Evolutionary conservation across 257 asterid species (phyloP), one percentile per base, ranked within the genome.

Genomic region (Oldenlandia corymbosa): DNA sequence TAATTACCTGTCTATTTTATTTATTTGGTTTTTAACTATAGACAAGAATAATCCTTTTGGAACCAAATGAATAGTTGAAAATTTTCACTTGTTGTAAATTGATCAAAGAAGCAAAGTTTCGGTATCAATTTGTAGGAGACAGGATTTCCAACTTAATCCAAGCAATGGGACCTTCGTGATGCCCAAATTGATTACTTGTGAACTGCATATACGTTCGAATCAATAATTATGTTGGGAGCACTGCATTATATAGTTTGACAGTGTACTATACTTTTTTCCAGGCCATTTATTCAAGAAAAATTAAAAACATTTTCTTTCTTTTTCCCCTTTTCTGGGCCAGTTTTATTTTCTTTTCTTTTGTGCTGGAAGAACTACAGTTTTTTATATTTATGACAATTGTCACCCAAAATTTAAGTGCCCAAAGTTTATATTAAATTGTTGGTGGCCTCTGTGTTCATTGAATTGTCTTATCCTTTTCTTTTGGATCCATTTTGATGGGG

Each of bases 381-480:
- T 20, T 10, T 23, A 43, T 1, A 37, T 21, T 10, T 12, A 21
- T 58, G 32, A 28, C 47, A 20, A 47, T 21, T 37, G 49, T 21
- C 31, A 20, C 63, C 5, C 39, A 18, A 26, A 18, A 58, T 58
- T 36, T 18, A 58, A 58, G 47, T 34, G 64, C 1, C 13, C 4
- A 13, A 21, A 36, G 5, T 20, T 55, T 11, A 36, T 20, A 20
- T 21, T 57, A 57, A 20, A 34, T 34, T 11, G 45, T 69, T 63
- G 70, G 76, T 73, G 60, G 60, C 67, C 14, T 31, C 67, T 46
- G 45, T 48, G 57, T 36, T 64, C 65, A 47, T 53, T 58, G 66
- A 68, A 60, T 63, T 65, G 77, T 71, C 72, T 56, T 57, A 20
- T 68, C 71, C 26, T 49, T 60, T 60, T 54, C 73, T 58, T 60